These are phyloP conservation scores for Penicillium angulare DNA, from an alignment of 495 filamentous ascomycete genomes.

Conservation along the genomic window DNA sequence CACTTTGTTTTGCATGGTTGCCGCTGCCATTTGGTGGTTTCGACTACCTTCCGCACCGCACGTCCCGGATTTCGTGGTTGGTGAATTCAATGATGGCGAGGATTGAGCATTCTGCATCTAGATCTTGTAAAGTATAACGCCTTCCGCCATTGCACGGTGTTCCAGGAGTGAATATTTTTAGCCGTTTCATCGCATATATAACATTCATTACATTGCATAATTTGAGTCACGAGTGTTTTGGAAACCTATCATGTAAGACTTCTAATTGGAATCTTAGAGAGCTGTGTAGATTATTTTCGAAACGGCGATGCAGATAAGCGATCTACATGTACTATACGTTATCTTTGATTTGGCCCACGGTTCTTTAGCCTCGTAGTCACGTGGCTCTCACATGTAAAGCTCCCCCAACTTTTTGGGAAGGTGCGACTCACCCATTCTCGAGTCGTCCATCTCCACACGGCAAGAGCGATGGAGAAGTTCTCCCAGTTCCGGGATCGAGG, in stretches of 20 bases:
- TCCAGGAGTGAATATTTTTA: background rate
- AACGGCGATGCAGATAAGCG: too few species aligned
- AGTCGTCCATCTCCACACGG: background rate
- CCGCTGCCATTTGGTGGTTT: constrained; percentile 38
- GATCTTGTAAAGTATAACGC: constrained; percentile 18
- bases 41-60: constrained; percentile 25
- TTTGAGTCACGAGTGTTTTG: too few species aligned
- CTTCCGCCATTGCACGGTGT: background rate
- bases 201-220: too few species aligned
- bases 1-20: constrained; percentile 38
- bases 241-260: too few species aligned
- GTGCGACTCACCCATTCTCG: background rate
- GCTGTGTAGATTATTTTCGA: too few species aligned
- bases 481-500: constrained; percentile 95
- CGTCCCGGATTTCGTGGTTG: constrained; percentile 23
- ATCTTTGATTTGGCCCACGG: too few species aligned
- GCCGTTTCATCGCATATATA: too few species aligned
- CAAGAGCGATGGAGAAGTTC: constrained; percentile 83
- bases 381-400: constrained; percentile 21
- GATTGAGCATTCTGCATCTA: constrained; percentile 5
- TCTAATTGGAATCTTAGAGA: too few species aligned
- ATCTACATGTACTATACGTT: too few species aligned
- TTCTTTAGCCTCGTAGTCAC: too few species aligned
- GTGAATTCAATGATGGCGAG: constrained; percentile 21
- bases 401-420: background rate